Base-by-base conservation (phyloP, 164 flowering plant genomes). In the Vitis amurensis region DNA sequence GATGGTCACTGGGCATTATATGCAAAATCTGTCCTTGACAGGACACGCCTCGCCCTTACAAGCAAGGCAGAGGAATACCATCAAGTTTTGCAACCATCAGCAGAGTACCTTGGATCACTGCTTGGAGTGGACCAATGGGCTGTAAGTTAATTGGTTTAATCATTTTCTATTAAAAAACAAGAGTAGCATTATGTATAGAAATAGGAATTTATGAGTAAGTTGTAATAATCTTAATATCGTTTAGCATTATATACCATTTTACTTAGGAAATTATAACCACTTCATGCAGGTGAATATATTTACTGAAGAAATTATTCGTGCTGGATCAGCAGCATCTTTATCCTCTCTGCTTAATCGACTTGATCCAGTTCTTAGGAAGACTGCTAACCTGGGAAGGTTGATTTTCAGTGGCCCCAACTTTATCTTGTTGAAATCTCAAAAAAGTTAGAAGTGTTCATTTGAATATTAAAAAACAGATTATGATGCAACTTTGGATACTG, bases 311-410 rank as follows among this genome's bases (percentile, higher is more conserved):
- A 85, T 95, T 50, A 89, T 95, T 61, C 96, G 99, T 73, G 92
- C 97, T 77, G 99, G 99, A 77, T 91, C 99, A 55, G 99, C 98
- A 75, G 98, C 98, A 67, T 88, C 98, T 48, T 81, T 95, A 61
- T 95, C 99, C 30, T 73, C 85, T 66, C 97, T 95, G 73, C 84
- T 95, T 76, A 93, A 91, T 81, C 84, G 97, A 75, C 93, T 95
- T 69, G 97, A 93, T 82, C 99, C 99, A 53, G 84, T 93, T 83
- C 94, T 93, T 75, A 81, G 98, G 63, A 71, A 86, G 79, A 88
- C 91, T 51, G 98, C 99, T 72, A 78, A 93, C 76, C 77, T 95
- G 47, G 99, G 99, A 73, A 95, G 98, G 99, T 93, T 75, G 59
- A 27, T 60, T 60, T 55, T 65, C 29, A 16, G n/a, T 50, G 29